These are phyloP conservation scores for Naumovozyma dairenensis DNA, from an alignment of 805 yeast genomes.

Conservation along the genomic window DNA sequence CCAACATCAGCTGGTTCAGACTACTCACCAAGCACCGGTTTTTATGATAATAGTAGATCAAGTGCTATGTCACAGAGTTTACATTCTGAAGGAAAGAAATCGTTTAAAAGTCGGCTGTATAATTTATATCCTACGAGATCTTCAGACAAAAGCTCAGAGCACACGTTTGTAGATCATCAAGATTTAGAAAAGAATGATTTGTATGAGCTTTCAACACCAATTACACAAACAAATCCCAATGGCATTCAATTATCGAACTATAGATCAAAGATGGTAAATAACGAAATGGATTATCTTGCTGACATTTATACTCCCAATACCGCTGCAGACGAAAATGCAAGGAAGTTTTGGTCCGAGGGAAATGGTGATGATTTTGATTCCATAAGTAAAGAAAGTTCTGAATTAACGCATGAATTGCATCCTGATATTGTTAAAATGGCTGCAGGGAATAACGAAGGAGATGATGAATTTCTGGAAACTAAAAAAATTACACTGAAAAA, in stretches of 20 bases:
- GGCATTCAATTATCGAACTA: not conserved
- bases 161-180: slow-evolving; percentile 5
- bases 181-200: slow-evolving; percentile 11
- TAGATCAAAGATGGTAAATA: not conserved
- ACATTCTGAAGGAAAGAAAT: slow-evolving; percentile 6
- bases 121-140: slow-evolving; percentile 9
- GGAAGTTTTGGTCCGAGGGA: slow-evolving; percentile 27
- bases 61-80: slow-evolving; percentile 11
- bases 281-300: not conserved
- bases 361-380: not conserved
- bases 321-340: slow-evolving; percentile 29
- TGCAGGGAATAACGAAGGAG: slow-evolving; percentile 2
- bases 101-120: slow-evolving; percentile 7
- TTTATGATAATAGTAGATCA: slow-evolving; percentile 10
- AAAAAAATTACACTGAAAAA: slow-evolving; percentile 7
- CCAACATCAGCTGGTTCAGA: slow-evolving; percentile 32
- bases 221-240: not conserved
- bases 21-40: slow-evolving; percentile 13
- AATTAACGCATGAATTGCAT: slow-evolving; percentile 12
- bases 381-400: not conserved
- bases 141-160: slow-evolving; percentile 5
- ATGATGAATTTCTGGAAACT: slow-evolving; percentile 4
- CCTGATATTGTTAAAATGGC: slow-evolving; percentile 11
- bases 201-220: slow-evolving; percentile 10
- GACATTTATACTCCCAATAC: slow-evolving; percentile 28